These are phyloP conservation scores for Xylaria sp. DNA, from an alignment of 2,329 filamentous ascomycete species.

Conservation along the genomic window DNA sequence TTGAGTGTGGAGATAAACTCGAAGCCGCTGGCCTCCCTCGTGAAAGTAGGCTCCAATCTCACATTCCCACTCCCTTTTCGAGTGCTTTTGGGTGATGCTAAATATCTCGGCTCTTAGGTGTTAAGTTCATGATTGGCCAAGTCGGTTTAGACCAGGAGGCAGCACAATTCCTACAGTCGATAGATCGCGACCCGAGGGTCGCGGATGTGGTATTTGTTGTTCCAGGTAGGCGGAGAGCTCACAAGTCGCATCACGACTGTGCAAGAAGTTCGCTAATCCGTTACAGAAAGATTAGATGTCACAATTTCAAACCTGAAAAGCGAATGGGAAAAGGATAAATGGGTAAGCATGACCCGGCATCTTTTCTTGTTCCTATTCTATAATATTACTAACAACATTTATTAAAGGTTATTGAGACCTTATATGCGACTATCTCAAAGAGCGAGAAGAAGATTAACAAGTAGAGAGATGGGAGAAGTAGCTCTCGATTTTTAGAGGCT, in stretches of 20 bases:
- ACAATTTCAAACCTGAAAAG: neutral
- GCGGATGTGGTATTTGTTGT: neutral
- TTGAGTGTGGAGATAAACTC: slow-evolving; percentile 23
- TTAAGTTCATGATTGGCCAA: slow-evolving; percentile 20
- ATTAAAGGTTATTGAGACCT: neutral
- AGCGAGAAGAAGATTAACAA: neutral
- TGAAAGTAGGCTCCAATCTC: slow-evolving; percentile 16
- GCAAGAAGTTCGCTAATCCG: neutral
- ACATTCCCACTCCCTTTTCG: neutral
- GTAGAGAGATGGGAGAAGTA: too few relatives aligned
- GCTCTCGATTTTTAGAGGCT: too few relatives aligned
- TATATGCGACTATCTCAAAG: neutral
- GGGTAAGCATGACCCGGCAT: neutral
- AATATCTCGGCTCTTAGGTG: slow-evolving; percentile 8
- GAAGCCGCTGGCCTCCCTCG: slow-evolving; percentile 9
- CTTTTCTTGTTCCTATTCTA: too few relatives aligned
- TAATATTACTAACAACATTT: neutral
- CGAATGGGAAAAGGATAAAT: neutral
- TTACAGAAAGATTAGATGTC: neutral
- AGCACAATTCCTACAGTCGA: neutral
- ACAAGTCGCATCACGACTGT: too few relatives aligned
- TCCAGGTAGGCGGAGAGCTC: neutral
- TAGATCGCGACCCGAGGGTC: neutral
- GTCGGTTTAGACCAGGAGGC: neutral
- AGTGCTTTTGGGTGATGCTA: too few relatives aligned